These are phyloP conservation scores for Setomelanomma holmii DNA, from an alignment of 2,329 filamentous ascomycete species.

Conservation along the genomic window DNA sequence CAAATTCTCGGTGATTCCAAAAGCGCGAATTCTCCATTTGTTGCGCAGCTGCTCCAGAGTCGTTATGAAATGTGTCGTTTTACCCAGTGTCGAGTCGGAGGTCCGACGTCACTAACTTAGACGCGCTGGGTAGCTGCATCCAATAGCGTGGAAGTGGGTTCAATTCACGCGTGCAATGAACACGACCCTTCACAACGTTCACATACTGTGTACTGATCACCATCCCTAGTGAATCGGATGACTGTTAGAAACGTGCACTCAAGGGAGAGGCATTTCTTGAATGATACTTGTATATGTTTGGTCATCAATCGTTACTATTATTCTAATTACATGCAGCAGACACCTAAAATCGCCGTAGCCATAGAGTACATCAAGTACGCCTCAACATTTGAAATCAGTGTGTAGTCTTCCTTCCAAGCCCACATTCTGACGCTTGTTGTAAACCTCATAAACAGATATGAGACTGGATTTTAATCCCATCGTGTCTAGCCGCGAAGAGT, in stretches of 20 bases:
- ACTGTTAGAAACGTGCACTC: no score
- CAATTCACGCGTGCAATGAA: neutral
- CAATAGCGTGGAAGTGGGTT: neutral
- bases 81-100: neutral
- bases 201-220: no score
- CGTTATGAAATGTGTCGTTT: conserved; percentile 1
- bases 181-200: neutral
- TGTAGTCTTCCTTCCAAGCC: neutral
- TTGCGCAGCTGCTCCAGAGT: no score
- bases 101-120: conserved; percentile 6
- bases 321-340: neutral
- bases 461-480: neutral
- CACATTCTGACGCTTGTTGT: no score
- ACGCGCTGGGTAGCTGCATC: neutral
- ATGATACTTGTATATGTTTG: no score
- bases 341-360: neutral
- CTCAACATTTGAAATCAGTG: no score
- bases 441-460: no score
- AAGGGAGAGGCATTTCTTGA: no score
- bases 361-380: neutral
- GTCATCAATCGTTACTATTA: no score
- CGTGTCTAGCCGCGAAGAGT: conserved; percentile 32
- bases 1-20: no score
- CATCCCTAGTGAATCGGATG: no score
- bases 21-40: no score